Conservation (phyloP, 768 basidiomycete species). For the Roridomyces roridus region DNA sequence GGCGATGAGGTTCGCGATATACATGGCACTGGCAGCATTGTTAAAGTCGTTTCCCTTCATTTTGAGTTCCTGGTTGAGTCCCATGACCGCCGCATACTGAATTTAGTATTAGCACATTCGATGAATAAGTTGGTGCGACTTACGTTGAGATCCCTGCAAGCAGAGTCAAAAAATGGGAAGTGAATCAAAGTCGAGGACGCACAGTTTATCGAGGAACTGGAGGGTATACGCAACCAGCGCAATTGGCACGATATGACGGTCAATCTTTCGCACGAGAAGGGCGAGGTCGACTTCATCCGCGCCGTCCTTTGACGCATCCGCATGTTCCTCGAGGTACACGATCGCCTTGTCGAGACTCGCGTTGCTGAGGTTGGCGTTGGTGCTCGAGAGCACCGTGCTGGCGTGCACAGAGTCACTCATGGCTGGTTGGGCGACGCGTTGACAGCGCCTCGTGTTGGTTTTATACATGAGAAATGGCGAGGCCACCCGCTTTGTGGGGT, state of each 20-base stretch:
- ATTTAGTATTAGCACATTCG: no score
- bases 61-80: conserved; percentile 20
- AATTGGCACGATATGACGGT: conserved; percentile 22
- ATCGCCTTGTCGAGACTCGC: conserved; percentile 21
- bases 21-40: conserved; percentile 24
- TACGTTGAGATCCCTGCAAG: conserved; percentile 24
- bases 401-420: no score
- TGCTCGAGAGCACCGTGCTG: background rate
- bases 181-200: background rate
- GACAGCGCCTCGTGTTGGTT: no score
- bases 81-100: conserved; percentile 26
- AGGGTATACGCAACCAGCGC: conserved; percentile 19
- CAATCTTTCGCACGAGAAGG: conserved; percentile 26
- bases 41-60: conserved; percentile 24
- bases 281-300: conserved; percentile 11
- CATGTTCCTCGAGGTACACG: conserved; percentile 17
- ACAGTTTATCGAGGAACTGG: conserved; percentile 25
- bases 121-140: no score
- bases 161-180: background rate
- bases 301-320: background rate
- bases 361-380: conserved; percentile 6
- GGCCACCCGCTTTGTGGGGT: no score
- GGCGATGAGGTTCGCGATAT: conserved; percentile 22
- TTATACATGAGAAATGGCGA: no score
- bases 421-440: no score